These are phyloP conservation scores for Chromosphaera perkinsii DNA, from an alignment of 208 protist species.

Conservation along the genomic window DNA sequence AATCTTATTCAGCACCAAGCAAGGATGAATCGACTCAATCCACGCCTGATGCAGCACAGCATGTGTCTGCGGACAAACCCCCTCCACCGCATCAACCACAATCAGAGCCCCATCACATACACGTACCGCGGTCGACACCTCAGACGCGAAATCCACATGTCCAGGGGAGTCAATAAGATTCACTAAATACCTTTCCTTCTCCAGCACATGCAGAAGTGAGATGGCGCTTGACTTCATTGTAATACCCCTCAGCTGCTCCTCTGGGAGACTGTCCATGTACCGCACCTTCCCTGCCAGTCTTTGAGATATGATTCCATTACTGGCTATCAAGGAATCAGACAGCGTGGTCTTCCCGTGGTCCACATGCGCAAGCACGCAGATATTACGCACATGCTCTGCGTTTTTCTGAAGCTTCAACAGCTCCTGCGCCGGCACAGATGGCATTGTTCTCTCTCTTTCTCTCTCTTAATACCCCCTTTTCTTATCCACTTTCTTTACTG, in stretches of 20 bases:
- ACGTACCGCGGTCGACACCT: conserved; percentile 92
- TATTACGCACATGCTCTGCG: conserved; percentile 80
- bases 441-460: too few relatives aligned
- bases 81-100: conserved; percentile 96
- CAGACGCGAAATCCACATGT: conserved; percentile 95
- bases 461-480: too few relatives aligned
- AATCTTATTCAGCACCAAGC: conserved; percentile 97
- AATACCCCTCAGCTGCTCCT: conserved; percentile 95
- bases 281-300: conserved; percentile 88
- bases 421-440: too few relatives aligned
- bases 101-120: conserved; percentile 93
- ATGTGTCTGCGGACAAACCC: conserved; percentile 85
- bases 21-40: conserved; percentile 81
- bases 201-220: conserved; percentile 65
- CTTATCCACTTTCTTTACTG: too few relatives aligned
- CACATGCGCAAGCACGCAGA: conserved; percentile 95
- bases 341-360: conserved; percentile 98
- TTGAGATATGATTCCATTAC: conserved; percentile 92
- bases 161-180: conserved; percentile 98
- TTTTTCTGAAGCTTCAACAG: conserved; percentile 38
- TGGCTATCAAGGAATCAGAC: conserved; percentile 89
- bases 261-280: conserved; percentile 84
- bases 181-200: conserved; percentile 64
- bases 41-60: conserved; percentile 91
- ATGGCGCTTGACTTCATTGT: conserved; percentile 98